Percentiles rank a stretch among this genome's conserved stretches.
phyloP scores from a whole-genome alignment of 139 green algal genomes.

The Chlamydomonas schloesseri region DNA sequence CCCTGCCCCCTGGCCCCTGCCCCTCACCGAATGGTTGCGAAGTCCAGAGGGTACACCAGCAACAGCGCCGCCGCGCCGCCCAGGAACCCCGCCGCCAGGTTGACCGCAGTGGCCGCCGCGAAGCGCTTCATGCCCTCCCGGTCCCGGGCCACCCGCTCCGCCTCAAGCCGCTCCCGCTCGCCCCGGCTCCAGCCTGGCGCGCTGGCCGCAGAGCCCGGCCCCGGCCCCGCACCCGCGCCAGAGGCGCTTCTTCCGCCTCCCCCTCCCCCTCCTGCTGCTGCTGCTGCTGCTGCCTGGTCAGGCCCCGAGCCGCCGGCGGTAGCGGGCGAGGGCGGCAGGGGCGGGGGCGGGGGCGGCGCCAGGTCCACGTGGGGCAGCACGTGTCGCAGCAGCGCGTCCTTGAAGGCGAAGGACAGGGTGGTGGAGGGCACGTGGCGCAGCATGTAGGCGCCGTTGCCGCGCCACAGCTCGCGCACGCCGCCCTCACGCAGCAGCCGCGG shows the following conservation, averaged over 20 bases:
- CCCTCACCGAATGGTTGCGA: conserved; percentile 56
- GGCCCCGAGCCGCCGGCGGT: too few relatives aligned
- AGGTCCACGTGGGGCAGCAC: neutral
- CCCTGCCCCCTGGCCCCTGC: too few relatives aligned
- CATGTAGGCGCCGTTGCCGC: conserved; percentile 58
- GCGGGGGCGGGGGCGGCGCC: too few relatives aligned
- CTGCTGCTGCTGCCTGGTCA: neutral
- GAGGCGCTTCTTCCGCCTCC: too few relatives aligned
- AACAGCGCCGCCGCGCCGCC: conserved; percentile 52
- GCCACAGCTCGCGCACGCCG: conserved; percentile 53
- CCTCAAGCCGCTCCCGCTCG: too few relatives aligned
- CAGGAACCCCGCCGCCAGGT: conserved; percentile 47
- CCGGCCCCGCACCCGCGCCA: neutral
- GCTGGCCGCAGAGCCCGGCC: neutral
- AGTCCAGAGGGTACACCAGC: conserved; percentile 62
- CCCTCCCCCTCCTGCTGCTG: too few relatives aligned
- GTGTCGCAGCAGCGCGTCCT: conserved; percentile 44
- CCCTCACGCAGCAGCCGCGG: conserved; percentile 47
- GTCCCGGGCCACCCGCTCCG: too few relatives aligned
- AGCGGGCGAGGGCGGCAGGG: too few relatives aligned
- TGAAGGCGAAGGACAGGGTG: conserved; percentile 64
- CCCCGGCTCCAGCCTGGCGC: too few relatives aligned
- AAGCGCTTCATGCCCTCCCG: neutral
- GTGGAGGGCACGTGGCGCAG: conserved; percentile 45
- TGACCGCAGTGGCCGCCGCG: conserved; percentile 6